Base-by-base conservation (phyloP, 129 eudicot genomes). In the Flaveria sonorensis region DNA sequence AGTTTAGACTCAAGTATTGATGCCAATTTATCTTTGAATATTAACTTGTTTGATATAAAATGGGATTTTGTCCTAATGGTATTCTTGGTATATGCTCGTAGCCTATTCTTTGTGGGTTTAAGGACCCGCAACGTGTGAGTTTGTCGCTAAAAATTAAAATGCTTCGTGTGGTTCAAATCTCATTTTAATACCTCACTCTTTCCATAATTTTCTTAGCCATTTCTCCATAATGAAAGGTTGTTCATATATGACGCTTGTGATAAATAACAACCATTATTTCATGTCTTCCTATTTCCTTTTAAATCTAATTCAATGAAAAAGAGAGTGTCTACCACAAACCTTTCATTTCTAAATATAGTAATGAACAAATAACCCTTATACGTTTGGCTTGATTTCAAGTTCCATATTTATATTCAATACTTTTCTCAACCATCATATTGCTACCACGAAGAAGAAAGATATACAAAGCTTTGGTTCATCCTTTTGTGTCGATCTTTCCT, bases 261-360 rank as follows among this genome's bases (percentile, higher is more conserved):
- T 6, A 63, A 21, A 75, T 28, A 32, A 16, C 14, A 75, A 63
- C 72, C 52, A 63, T 32, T 47, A 62, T 62, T 62, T 75, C 23
- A 30, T n/a, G n/a, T n/a, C 3, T 70, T 46, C 20, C 23, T 7
- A 51, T 52, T 47, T 71, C 10, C 36, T 68, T 21, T 30, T 72
- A 30, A 72, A 15, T 24, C 14, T 43, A 46, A 14, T 56, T 46
- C 62, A 75, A 30, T 40, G 42, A 23, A 73, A 56, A 55, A 10
- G 6, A 19, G 19, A 13, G 63, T 18, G 16, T 67, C 81, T 16
- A 77, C 81, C 56, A 56, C 74, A 70, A 76, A 76, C 23, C 50
- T 59, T 66, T 3, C 11, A 18, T 60, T 78, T 78, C 77, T 39
- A 59, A 70, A 60, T 55, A 45, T 78, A 78, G 82, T 79, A 79